phyloP scores from a whole-genome alignment of 306 rosid genomes.

The Sicyos baderoa region DNA sequence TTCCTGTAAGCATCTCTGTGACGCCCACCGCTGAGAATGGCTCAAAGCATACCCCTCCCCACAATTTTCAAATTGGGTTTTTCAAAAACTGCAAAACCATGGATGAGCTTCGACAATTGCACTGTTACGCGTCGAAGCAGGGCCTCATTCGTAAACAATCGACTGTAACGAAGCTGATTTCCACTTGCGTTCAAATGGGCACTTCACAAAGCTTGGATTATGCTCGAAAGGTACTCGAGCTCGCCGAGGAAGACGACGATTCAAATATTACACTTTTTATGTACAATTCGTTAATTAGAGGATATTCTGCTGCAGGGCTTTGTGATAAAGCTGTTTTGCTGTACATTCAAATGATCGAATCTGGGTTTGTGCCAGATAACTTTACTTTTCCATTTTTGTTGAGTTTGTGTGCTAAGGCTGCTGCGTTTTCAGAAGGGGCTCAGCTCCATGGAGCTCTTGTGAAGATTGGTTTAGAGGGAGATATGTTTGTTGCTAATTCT shows the following conservation, averaged over 20 bases:
- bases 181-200: constrained; percentile 40
- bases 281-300: constrained; percentile 55
- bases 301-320: constrained; percentile 49
- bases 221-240: constrained; percentile 36
- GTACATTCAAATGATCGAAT: constrained; percentile 36
- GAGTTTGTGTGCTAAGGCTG: constrained; percentile 49
- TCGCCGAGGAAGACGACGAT: constrained; percentile 26
- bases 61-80: constrained; percentile 22
- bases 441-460: constrained; percentile 53
- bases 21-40: constrained; percentile 25
- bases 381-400: constrained; percentile 57
- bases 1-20: constrained; percentile 29
- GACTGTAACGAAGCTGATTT: constrained; percentile 35
- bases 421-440: constrained; percentile 44
- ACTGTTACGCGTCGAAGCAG: constrained; percentile 44
- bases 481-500: constrained; percentile 53
- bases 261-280: constrained; percentile 29
- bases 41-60: constrained; percentile 22
- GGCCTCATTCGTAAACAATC: constrained; percentile 35
- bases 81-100: constrained; percentile 45
- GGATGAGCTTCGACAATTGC: constrained; percentile 46
- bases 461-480: constrained; percentile 54
- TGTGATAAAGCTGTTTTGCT: constrained; percentile 40
- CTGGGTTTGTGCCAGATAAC: constrained; percentile 57
- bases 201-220: constrained; percentile 46